These are phyloP conservation scores for Typha latifolia DNA, from an alignment of 176 grass and related monocot genomes.

Conservation along the genomic window DNA sequence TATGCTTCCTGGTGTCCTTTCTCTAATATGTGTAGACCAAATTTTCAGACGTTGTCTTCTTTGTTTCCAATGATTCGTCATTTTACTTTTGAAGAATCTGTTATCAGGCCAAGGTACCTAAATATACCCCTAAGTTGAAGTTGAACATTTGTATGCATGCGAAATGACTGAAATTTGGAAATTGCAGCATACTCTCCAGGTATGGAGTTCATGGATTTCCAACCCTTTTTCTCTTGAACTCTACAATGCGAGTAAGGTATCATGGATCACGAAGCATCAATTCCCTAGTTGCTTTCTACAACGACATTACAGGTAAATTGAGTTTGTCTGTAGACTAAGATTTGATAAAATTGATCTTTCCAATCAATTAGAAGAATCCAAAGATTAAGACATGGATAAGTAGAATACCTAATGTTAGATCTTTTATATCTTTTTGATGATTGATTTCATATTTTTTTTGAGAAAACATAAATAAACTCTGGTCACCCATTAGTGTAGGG, in stretches of 20 bases:
- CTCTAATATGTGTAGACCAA: slow-evolving; percentile 16
- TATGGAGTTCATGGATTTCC: slow-evolving; percentile 95
- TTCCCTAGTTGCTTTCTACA: slow-evolving; percentile 69
- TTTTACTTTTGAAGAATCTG: slow-evolving; percentile 30
- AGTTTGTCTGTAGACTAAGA: not conserved
- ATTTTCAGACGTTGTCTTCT: slow-evolving; percentile 18
- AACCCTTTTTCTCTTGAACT: slow-evolving; percentile 88
- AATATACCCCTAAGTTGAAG: not conserved
- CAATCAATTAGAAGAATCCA: not conserved
- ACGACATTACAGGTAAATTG: slow-evolving; percentile 57
- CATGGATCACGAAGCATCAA: slow-evolving; percentile 67
- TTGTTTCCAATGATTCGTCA: slow-evolving; percentile 19
- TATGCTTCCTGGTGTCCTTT: slow-evolving; percentile 31
- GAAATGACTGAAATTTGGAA: slow-evolving; percentile 17
- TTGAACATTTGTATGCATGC: slow-evolving; percentile 6
- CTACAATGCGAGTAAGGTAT: slow-evolving; percentile 78
- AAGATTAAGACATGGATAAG: not conserved
- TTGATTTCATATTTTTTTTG: too few species aligned
- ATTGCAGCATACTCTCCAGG: slow-evolving; percentile 82
- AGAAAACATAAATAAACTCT: too few species aligned
- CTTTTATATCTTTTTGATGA: too few species aligned
- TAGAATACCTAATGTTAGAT: too few species aligned
- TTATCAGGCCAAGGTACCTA: slow-evolving; percentile 56
- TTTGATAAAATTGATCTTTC: not conserved
- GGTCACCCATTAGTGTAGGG: too few species aligned